Evolutionary conservation across 2,329 filamentous ascomycete species (phyloP), one percentile per base, ranked within the genome.

Genomic region (Aspergillus transmontanensis): DNA sequence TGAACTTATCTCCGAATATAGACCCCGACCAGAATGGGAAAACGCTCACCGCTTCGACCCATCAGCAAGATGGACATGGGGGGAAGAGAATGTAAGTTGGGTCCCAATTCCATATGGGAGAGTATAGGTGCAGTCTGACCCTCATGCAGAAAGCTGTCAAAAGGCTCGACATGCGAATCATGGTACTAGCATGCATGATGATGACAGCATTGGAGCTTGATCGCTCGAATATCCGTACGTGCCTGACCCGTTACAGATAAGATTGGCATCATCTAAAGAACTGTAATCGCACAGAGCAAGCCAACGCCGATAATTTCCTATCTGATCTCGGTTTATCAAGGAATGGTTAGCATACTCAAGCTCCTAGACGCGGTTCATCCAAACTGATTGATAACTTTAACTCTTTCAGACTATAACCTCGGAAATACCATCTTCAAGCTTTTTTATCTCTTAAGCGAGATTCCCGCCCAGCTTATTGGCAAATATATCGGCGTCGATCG

Each of bases 191-290:
- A n/a, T 86, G 83, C 62, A 67, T 86, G 53, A 86, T 86, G 84
- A 87, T 88, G 72, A 85, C 87, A 58, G 85, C 83, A 0, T 74
- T 88, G 10, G 84, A 88, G 70, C 76, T 88, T 3, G 86, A 88
- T 71, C 80, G 86, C 39, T 84, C 85, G 32, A 89, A 89, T 67
- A 57, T 66, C 30, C 65, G 65, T 67, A 58, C 7, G 63, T 87
- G 0, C 75, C 87, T 51, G 14, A 36, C 45, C 54, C 4, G 84
- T 87, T 69, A 73, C 87, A 19, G 84, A 86, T 71, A 21, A 7
- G 51, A 46, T 43, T 12, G 10, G 32, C 30, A 55, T 58, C 60
- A 69, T 41, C 64, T 62, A 41, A 68, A 70, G 26, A 45, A 21
- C 2, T 21, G 1, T 12, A 16, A 57, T n/a, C 12, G n/a, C 43